Base-by-base conservation (phyloP, 1,139 yeast species). In the Sugiyamaella neomexicana region DNA sequence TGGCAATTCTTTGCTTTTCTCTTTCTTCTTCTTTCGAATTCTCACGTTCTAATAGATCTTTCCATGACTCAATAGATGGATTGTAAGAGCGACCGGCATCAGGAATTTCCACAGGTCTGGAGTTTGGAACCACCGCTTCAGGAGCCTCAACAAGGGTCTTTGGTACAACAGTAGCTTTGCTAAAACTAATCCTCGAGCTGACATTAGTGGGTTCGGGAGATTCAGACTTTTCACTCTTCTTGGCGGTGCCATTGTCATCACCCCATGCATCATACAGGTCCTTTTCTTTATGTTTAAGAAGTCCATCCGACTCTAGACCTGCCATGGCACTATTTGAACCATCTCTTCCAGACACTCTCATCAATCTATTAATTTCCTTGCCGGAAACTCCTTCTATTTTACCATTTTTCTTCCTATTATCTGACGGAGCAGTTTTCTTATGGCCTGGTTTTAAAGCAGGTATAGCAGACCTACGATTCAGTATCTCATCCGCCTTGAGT, bases 1-100 rank as follows among this genome's bases (percentile, higher is more conserved):
- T 78, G 75, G 58, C 56, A 56, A 80, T 73, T 63, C 87, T 80
- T 64, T 82, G 79, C 56, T 81, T 79, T 62, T 89, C 97, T 56
- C 80, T 80, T 54, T 80, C 76, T 64, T 82, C 79, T 67, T 90
- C 97, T 54, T 76, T 75, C 53, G 71, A 77, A 63, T 79, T 85
- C 70, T 90, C 97, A 56, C 77, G 75, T 57, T 81, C 75, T 55
- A 93, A 80, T 63, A 91, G 76, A 31, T 73, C 74, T 65, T 83
- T 82, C 99, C 99, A 93, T 36, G 89, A 82, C 57, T 85, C 87
- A 60, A 86, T 75, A 12, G 95, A 80, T 36, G 99, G 99, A 68
- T 93, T 93, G 68, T 93, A 93, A 2, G 98, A 91, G 69, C 87
- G 87, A 53, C 99, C 99, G 1, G 85, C 93, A 64, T 85, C 86